A percentile compares a stretch with the other conserved stretches of the same genome.
Evolutionary conservation across 2,329 filamentous ascomycete species (phyloP).

Genomic region (Talaromyces islandicus): DNA sequence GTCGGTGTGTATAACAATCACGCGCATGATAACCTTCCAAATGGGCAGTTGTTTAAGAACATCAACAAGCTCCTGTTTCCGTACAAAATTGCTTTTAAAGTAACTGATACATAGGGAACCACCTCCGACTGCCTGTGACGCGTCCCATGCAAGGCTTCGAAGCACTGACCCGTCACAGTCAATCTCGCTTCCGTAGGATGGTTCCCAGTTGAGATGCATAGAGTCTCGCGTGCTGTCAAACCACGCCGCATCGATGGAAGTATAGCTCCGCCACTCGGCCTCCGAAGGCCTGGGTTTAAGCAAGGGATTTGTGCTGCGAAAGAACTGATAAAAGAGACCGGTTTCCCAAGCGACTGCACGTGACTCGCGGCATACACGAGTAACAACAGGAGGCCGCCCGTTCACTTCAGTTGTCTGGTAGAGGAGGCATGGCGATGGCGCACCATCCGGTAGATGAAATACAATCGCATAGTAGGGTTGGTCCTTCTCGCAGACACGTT

Average conservation of each 20-base stretch:
- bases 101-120: neutral
- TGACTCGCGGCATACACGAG: slow-evolving; percentile 4
- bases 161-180: neutral
- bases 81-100: neutral
- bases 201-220: slow-evolving; percentile 1
- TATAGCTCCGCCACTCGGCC: neutral
- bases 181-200: neutral
- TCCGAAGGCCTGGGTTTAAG: neutral
- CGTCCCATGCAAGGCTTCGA: slow-evolving; percentile 1
- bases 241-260: neutral
- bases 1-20: slow-evolving; percentile 3
- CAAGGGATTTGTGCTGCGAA: neutral
- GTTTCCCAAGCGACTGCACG: neutral
- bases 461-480: neutral
- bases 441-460: neutral
- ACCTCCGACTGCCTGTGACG: neutral
- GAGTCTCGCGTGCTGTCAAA: slow-evolving; percentile 1
- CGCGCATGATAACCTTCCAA: slow-evolving; percentile 2
- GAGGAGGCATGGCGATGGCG: neutral
- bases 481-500: neutral
- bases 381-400: slow-evolving; percentile 1
- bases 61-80: neutral
- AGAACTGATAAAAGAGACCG: neutral
- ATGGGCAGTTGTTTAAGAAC: neutral
- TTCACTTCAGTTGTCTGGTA: neutral